Base-by-base conservation (phyloP, 2,329 filamentous ascomycete genomes). In the Aspergillus uvarum region DNA sequence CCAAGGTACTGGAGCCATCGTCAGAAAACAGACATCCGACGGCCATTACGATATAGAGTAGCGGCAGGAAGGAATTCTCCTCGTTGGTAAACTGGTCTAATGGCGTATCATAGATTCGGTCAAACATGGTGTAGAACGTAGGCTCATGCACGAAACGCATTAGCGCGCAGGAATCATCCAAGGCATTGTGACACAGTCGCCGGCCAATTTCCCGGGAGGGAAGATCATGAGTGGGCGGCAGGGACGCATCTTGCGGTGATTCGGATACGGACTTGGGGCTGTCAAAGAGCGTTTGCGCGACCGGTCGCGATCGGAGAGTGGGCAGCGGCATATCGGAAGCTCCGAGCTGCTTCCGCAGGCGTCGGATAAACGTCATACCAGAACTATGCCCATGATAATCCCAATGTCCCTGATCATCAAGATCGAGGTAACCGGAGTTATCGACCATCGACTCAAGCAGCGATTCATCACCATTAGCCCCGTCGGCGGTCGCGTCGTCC, bases 361-460 rank as follows among this genome's bases (percentile, higher is more conserved):
- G 87, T 64, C 87, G 86, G 67, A 97, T 84, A 74, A 97, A 99
- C 63, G 94, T 91, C 48, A 93, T 85, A 2, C 94, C 93, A 0
- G 95, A 98, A 0, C 94, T 97, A 64, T 91, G 90, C 51, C 95
- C 95, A 71, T 96, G 92, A 70, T 96, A 99, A 75, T 98, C 93
- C 87, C 92, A 96, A 68, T 95, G 87, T 47, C 94, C 94, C 68
- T 88, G 87, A 67, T 98, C 94, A 68, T 96, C 92, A 35, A 98
- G 83, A 70, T 98, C 94, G 19, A 99, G 83, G 72, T 93, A 90
- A 38, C 94, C 95, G 2, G 94, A 92, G 47, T 91, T 91, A 72
- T 94, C 90, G 59, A 98, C 92, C 94, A 99, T 98, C 29, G 93
- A 96, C 71, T 94, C 88, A 26, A 99, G 81, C 65, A 94, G 85